Conservation (phyloP, 2,329 filamentous ascomycete species). For the Ophiostoma perfectum region DNA sequence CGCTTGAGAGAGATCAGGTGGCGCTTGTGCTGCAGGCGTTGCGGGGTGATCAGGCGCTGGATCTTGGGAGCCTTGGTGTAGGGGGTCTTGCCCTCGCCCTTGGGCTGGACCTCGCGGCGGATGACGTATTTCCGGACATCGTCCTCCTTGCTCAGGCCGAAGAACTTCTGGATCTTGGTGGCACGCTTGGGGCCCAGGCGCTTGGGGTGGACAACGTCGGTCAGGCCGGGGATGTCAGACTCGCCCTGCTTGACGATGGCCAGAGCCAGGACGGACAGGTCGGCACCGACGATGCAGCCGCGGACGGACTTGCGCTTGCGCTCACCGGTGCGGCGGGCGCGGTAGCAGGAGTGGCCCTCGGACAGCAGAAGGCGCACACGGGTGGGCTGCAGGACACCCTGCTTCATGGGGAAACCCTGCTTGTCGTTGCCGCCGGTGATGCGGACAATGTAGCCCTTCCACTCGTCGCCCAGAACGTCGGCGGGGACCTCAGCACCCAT, state of each 20-base stretch:
- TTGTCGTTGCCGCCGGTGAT: conserved; percentile 99
- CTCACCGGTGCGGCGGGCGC: conserved; percentile 93
- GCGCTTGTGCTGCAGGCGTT: conserved; percentile 99
- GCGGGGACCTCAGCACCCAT: conserved; percentile 90
- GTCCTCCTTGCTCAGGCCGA: conserved; percentile 99
- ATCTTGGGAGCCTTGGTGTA: conserved; percentile 99
- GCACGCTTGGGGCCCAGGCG: conserved; percentile 98
- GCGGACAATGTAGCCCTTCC: conserved; percentile 99
- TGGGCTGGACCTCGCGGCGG: conserved; percentile 93
- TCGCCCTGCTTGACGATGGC: conserved; percentile 98
- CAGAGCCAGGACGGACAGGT: conserved; percentile 91
- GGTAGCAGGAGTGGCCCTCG: conserved; percentile 99
- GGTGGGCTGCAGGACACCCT: conserved; percentile 97
- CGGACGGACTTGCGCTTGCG: conserved; percentile 99
- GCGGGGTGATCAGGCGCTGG: conserved; percentile 98
- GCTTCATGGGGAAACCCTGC: conserved; percentile 99
- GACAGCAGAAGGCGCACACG: conserved; percentile 95
- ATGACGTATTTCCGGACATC: conserved; percentile 99
- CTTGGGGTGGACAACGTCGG: conserved; percentile 98
- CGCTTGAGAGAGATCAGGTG: conserved; percentile 98
- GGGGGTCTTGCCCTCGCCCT: conserved; percentile 93
- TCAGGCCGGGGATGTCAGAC: conserved; percentile 85
- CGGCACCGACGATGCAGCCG: conserved; percentile 96
- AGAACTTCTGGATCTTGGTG: conserved; percentile 99
- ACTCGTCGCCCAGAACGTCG: conserved; percentile 96